Base-by-base conservation (phyloP, 495 filamentous ascomycete species). In the Diplogelasinospora grovesii region DNA sequence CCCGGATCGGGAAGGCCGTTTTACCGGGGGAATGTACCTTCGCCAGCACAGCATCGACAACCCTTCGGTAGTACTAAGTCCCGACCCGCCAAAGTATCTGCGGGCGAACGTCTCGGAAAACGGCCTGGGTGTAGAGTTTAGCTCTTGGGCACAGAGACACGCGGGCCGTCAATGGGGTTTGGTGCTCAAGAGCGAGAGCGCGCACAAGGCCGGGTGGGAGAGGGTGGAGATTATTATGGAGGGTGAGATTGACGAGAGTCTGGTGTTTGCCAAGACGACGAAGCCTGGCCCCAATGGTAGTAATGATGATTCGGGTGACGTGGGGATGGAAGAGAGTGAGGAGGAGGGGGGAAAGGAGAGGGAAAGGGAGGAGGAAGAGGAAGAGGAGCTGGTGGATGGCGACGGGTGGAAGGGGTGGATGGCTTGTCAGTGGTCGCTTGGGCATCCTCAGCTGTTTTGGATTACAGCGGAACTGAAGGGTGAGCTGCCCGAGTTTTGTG, bases 401-500 rank as follows among this genome's bases (percentile, higher is more conserved):
- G 15, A 21, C 9, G 16, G 3, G 32, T 36, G 32, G 32, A 11
- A 16, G 14, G 32, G 32, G 18, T 36, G 32, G 32, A 22, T 36
- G 32, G 32, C 14, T 16, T 36, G 32, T 22, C 18, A 36, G 18
- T 36, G 6, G 32, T 36, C 15, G 32, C 16, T 36, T 5, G 32
- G 32, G 1, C 16, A 36, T 36, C 32, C 32, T 8, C 32, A 36
- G 32, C 32, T 36, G 18, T 36, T 36, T 20, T 36, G 32, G 32
- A 22, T 36, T 11, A 36, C 32, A 10, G 18, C 20, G 8, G 8
- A 22, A 10, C 11, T 3, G 18, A 13, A 20, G 15, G 32, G 18
- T 10, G 8, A 36, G 32, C 15, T 36, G 8, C 32, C 32, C 4
- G 15, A 36, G 9, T 22, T 36, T 36, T 36, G 32, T 11, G 32